Evolutionary conservation across 2,329 filamentous ascomycete genomes (phyloP).

Genomic region (Colletotrichum costaricense): DNA sequence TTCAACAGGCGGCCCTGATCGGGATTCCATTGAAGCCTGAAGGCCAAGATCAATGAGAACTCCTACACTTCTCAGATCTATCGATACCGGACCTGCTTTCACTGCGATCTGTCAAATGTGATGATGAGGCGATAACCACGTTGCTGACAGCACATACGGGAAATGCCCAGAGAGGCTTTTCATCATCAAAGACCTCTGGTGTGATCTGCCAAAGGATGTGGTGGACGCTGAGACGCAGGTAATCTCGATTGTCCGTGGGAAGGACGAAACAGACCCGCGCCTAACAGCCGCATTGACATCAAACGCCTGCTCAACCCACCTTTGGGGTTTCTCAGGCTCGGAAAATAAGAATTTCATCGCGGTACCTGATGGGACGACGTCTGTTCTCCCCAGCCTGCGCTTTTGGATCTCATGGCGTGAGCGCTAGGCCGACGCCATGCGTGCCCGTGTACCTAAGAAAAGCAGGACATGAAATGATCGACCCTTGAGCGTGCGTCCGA

Average conservation of each 20-base stretch:
- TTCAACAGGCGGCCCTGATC: not conserved
- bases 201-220: not conserved
- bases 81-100: not conserved
- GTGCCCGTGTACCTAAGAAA: conserved; percentile 10
- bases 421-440: conserved; percentile 17
- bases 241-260: conserved; percentile 25
- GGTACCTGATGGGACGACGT: conserved; percentile 6
- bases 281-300: conserved; percentile 20
- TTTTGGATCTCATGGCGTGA: not conserved
- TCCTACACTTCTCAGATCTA: not conserved
- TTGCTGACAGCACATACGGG: not conserved
- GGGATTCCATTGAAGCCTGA: not conserved
- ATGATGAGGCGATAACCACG: not conserved
- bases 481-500: conserved; percentile 13
- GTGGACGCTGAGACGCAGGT: conserved; percentile 18
- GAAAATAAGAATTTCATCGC: not conserved
- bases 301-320: not conserved
- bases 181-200: not conserved
- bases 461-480: conserved; percentile 29
- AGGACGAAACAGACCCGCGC: conserved; percentile 5
- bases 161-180: not conserved
- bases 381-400: conserved; percentile 16
- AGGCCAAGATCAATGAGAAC: not conserved
- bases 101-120: not conserved
- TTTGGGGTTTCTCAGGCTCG: not conserved